Evolutionary conservation across 176 grass and related monocot genomes (phyloP).

Genomic region (Cenchrus americanus): DNA sequence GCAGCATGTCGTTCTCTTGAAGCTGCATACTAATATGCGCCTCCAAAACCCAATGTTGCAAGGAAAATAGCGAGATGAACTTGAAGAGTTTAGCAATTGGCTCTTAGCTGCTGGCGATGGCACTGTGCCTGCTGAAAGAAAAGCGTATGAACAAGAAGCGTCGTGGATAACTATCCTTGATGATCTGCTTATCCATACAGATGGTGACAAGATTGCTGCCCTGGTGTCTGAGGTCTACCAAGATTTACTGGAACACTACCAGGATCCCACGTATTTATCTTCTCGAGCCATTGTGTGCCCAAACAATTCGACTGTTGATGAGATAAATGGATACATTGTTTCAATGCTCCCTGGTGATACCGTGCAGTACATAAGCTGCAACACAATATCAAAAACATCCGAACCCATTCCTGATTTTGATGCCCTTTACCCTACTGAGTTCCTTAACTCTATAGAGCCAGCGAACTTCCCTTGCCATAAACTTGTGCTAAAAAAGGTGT

Average conservation of each 20-base stretch:
- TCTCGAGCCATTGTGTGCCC: neutral
- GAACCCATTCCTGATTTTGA: neutral
- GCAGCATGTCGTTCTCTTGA: neutral
- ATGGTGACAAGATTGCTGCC: neutral
- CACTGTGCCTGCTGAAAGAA: accelerated
- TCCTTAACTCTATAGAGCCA: neutral
- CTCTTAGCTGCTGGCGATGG: neutral
- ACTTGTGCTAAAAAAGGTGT: neutral
- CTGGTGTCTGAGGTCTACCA: neutral
- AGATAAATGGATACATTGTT: neutral
- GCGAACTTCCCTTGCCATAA: neutral
- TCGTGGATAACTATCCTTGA: neutral
- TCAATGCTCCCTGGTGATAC: neutral
- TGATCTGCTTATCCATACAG: neutral
- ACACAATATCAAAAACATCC: neutral
- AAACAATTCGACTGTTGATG: neutral
- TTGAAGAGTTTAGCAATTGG: neutral
- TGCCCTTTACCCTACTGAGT: neutral
- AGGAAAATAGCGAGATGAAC: no score
- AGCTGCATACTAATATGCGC: neutral
- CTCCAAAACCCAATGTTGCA: neutral
- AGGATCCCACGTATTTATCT: no score
- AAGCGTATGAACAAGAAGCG: accelerated
- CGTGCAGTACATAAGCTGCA: neutral
- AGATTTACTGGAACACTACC: neutral